Evolutionary conservation across 768 basidiomycete species (phyloP).

Genomic region (Pisolithus microcarpus): DNA sequence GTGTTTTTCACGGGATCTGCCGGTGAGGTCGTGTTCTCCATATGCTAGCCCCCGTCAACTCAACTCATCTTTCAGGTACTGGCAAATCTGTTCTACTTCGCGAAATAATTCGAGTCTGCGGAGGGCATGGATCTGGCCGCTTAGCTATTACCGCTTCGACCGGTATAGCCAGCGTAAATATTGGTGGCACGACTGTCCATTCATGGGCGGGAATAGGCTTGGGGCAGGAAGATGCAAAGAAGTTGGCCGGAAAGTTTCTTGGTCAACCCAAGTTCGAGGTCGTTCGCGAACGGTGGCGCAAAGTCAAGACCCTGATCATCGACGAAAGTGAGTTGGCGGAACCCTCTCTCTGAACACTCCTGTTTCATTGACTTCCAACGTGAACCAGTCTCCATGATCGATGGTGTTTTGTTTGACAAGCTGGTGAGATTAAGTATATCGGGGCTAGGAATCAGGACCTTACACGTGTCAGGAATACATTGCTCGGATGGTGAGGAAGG

Average conservation of each 20-base stretch:
- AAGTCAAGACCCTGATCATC: slow-evolving; percentile 61
- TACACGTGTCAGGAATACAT: slow-evolving; percentile 45
- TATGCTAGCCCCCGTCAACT: neutral
- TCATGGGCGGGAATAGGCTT: slow-evolving; percentile 79
- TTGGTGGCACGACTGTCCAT: slow-evolving; percentile 76
- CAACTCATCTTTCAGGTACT: slow-evolving; percentile 40
- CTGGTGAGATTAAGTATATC: slow-evolving; percentile 37
- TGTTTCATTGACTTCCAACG: neutral
- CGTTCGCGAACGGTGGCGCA: slow-evolving; percentile 56
- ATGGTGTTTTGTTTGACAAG: slow-evolving; percentile 74
- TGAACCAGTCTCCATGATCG: slow-evolving; percentile 79
- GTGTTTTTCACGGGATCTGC: slow-evolving; percentile 88
- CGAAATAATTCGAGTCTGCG: slow-evolving; percentile 55
- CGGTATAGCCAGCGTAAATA: slow-evolving; percentile 75
- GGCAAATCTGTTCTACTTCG: slow-evolving; percentile 80
- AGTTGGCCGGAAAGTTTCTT: slow-evolving; percentile 48
- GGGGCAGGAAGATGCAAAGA: slow-evolving; percentile 49
- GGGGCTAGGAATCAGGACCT: slow-evolving; percentile 31
- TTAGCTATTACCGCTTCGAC: slow-evolving; percentile 79
- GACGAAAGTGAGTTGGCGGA: slow-evolving; percentile 62
- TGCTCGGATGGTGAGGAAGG: slow-evolving; percentile 49
- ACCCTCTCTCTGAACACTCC: neutral
- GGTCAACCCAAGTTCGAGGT: slow-evolving; percentile 31
- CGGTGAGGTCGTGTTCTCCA: slow-evolving; percentile 39
- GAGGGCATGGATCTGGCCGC: slow-evolving; percentile 25